Evolutionary conservation across 2,329 filamentous ascomycete species (phyloP).

Genomic region (Ophiostoma novo-ulmi): DNA sequence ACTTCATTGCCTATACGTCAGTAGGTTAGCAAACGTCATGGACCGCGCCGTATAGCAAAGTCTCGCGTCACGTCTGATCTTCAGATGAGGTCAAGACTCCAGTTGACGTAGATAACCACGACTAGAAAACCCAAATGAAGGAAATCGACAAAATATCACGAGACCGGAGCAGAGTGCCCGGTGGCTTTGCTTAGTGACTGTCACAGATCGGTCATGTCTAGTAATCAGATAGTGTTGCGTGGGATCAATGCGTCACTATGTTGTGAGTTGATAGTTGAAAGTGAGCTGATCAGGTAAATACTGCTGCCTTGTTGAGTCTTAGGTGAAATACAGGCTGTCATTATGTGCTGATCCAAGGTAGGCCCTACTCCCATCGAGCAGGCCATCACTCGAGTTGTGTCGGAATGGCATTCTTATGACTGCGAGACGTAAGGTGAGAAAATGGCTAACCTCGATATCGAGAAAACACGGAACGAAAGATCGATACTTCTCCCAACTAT

Average conservation of each 20-base stretch:
- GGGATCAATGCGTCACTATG: background rate
- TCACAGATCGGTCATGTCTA: background rate
- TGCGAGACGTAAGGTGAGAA: background rate
- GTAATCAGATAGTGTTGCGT: background rate
- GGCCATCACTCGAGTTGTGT: background rate
- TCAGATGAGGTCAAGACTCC: background rate
- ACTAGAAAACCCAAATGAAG: background rate
- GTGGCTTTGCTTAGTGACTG: background rate
- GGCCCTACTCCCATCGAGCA: too few relatives aligned
- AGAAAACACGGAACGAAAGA: background rate
- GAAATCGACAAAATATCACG: background rate
- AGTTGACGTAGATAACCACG: background rate
- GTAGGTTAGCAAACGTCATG: background rate
- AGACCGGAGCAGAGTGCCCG: slow-evolving; percentile 3
- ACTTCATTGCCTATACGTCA: background rate
- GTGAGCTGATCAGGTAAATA: background rate
- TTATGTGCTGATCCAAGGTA: too few relatives aligned
- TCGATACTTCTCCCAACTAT: background rate
- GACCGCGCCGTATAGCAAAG: background rate
- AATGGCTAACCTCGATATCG: background rate
- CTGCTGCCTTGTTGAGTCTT: too few relatives aligned
- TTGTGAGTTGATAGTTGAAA: background rate
- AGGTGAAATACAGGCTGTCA: too few relatives aligned
- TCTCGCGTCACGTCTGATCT: background rate
- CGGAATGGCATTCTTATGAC: background rate